Conservation (phyloP, 1,284 basidiomycete genomes). For the Leccinum pachyderme region DNA sequence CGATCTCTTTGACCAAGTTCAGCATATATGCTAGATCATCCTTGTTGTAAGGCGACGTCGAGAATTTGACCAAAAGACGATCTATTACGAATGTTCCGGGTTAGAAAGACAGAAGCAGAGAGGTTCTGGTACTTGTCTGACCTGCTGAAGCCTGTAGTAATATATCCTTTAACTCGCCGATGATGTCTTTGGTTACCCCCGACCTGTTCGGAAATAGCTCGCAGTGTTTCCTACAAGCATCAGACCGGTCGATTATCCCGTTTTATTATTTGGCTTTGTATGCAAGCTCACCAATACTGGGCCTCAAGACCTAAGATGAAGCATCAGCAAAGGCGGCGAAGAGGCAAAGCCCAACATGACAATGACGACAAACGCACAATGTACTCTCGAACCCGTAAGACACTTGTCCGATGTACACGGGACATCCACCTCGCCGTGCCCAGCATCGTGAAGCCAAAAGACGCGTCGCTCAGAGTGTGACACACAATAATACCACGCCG, state of each 20-base stretch:
- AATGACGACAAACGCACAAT: slow-evolving; percentile 26
- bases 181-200: slow-evolving; percentile 19
- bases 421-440: slow-evolving; percentile 20
- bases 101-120: background rate
- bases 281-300: slow-evolving; percentile 28
- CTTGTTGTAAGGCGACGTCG: slow-evolving; percentile 30
- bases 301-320: slow-evolving; percentile 24
- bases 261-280: background rate
- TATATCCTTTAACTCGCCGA: slow-evolving; percentile 21
- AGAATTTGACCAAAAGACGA: slow-evolving; percentile 32
- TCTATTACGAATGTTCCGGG: slow-evolving; percentile 12
- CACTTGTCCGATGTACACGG: slow-evolving; percentile 27
- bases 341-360: background rate
- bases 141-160: slow-evolving; percentile 33
- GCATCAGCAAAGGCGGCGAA: background rate
- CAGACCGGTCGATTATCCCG: background rate
- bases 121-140: background rate
- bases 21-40: slow-evolving; percentile 27
- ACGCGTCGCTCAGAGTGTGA: slow-evolving; percentile 29
- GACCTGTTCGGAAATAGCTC: slow-evolving; percentile 30
- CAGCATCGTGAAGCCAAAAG: slow-evolving; percentile 32
- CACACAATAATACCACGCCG: slow-evolving; percentile 25
- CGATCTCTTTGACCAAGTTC: slow-evolving; percentile 30
- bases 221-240: slow-evolving; percentile 26
- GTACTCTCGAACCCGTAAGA: slow-evolving; percentile 9